Base-by-base conservation (phyloP, 2,329 filamentous ascomycete genomes). In the Trichothecium sympodiale region DNA sequence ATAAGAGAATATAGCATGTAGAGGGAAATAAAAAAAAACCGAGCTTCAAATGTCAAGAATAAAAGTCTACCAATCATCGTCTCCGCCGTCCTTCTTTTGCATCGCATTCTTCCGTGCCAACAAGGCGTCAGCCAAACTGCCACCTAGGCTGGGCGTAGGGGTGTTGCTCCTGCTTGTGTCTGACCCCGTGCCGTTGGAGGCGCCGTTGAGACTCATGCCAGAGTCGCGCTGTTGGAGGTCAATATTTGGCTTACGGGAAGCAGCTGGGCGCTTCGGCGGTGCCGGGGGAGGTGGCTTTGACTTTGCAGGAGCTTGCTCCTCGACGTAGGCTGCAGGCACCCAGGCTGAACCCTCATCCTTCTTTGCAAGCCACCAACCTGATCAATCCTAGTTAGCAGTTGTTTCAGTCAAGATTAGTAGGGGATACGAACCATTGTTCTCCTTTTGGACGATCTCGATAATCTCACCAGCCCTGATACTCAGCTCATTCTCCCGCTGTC, bases 311-410 rank as follows among this genome's bases (percentile, higher is more conserved):
- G 75, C 71, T 53, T 83, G 73, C 60, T 95, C 88, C 60, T 96
- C 83, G 8, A 98, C 80, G 51, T 98, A 98, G 15, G 89, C 86
- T 15, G 88, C 83, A 0, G 91, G 91, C 3, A 91, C 77, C 91
- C 91, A 98, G 35, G 87, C 91, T 59, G 91, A 85, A n/a, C 75
- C 74, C 4, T 48, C 47, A 5, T 46, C 61, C 42, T 80, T 83
- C 65, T 86, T 89, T 43, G 81, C 91, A 32, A 96, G 69, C 89
- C 89, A 96, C 91, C 91, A 98, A 36, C 91, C 89, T 94, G 16
- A 12, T 6, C 35, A 35, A 20, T 13, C 17, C n/a, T n/a, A 15
- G 38, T 61, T 40, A 59, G 56, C 46, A n/a, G n/a, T 23, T 10
- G 8, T 8, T 25, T 10, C 13, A 15, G 17, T 18, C 17, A 5